These are phyloP conservation scores for Fusarium albidum DNA, from an alignment of 2,329 filamentous ascomycete species.

Conservation along the genomic window DNA sequence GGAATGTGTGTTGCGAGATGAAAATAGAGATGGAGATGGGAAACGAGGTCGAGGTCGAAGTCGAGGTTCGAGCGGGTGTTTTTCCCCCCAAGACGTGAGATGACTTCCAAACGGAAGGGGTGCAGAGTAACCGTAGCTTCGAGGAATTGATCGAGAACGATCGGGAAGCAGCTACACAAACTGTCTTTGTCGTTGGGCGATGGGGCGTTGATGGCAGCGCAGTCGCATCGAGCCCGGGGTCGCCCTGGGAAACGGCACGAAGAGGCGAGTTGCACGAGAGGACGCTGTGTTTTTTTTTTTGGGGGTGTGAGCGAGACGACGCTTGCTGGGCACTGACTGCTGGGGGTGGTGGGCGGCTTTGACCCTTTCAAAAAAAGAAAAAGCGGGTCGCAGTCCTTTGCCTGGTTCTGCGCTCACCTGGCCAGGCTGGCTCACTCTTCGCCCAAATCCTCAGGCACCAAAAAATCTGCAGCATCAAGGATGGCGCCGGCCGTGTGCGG, in stretches of 20 bases:
- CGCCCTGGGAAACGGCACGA: constrained; percentile 42
- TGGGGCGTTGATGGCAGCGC: constrained; percentile 40
- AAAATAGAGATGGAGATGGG: constrained; percentile 17
- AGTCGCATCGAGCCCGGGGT: constrained; percentile 40
- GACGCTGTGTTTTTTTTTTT: constrained; percentile 36
- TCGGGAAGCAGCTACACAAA: constrained; percentile 26
- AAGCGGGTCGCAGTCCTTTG: constrained; percentile 14
- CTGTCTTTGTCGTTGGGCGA: constrained; percentile 32
- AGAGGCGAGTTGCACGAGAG: constrained; percentile 38
- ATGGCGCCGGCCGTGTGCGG: constrained; percentile 2
- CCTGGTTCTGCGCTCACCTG: background rate
- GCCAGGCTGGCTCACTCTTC: background rate
- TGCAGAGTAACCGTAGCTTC: constrained; percentile 15
- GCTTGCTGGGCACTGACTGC: constrained; percentile 20
- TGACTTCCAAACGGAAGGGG: constrained; percentile 17
- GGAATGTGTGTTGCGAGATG: constrained; percentile 13
- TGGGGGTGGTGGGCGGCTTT: constrained; percentile 26
- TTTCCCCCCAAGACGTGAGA: constrained; percentile 15
- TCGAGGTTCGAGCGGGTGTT: constrained; percentile 17
- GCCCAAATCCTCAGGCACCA: constrained; percentile 32
- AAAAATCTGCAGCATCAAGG: constrained; percentile 5
- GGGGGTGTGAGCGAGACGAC: constrained; percentile 31
- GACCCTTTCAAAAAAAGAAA: constrained; percentile 30
- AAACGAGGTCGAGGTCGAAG: constrained; percentile 22
- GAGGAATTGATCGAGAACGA: constrained; percentile 23